phyloP scores from a whole-genome alignment of 306 rosid genomes.

The Corylus avellana region DNA sequence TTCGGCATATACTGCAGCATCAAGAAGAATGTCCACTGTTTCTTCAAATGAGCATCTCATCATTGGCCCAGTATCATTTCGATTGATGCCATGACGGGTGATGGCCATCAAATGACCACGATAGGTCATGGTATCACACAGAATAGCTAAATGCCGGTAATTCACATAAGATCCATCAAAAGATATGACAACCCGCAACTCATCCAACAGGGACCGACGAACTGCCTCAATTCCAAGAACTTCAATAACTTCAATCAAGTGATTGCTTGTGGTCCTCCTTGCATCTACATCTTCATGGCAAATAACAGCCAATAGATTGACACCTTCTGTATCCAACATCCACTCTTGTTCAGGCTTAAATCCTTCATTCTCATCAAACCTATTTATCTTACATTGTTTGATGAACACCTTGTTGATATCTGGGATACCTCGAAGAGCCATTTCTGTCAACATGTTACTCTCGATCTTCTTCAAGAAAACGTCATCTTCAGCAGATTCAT shows the following conservation, averaged over 20 bases:
- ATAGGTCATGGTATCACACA: slow-evolving; percentile 97
- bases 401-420: slow-evolving; percentile 94
- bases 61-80: slow-evolving; percentile 99
- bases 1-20: slow-evolving; percentile 95
- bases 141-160: slow-evolving; percentile 93
- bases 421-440: slow-evolving; percentile 95
- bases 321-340: slow-evolving; percentile 99
- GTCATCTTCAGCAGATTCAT: slow-evolving; percentile 97
- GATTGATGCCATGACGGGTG: slow-evolving; percentile 94
- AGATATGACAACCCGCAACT: slow-evolving; percentile 90
- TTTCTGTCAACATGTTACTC: slow-evolving; percentile 96
- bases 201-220: slow-evolving; percentile 82
- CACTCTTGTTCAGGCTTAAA: slow-evolving; percentile 92
- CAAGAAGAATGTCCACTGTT: slow-evolving; percentile 96
- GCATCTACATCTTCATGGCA: slow-evolving; percentile 96
- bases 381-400: slow-evolving; percentile 75
- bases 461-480: slow-evolving; percentile 93
- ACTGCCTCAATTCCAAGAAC: slow-evolving; percentile 99
- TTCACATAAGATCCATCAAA: slow-evolving; percentile 98
- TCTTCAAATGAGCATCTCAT: slow-evolving; percentile 99
- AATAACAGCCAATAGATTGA: slow-evolving; percentile 90
- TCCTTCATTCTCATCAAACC: slow-evolving; percentile 80
- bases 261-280: slow-evolving; percentile 88
- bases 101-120: slow-evolving; percentile 99
- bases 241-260: slow-evolving; percentile 94